These are phyloP conservation scores for Triticum urartu DNA, from an alignment of 176 grass and related monocot genomes.

Conservation along the genomic window DNA sequence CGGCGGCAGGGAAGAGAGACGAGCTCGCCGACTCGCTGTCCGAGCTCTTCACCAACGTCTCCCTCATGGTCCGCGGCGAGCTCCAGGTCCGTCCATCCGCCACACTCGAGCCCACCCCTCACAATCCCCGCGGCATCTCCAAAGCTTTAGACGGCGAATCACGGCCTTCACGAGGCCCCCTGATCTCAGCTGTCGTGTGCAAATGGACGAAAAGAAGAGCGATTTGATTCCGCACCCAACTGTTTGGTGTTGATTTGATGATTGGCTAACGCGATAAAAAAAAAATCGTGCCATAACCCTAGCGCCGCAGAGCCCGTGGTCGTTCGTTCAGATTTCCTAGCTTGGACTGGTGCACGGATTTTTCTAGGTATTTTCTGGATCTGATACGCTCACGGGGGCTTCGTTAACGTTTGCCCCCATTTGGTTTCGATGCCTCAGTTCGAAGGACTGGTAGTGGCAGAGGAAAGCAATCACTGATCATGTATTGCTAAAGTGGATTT, in stretches of 20 bases:
- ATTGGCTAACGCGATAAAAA: not conserved
- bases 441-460: not conserved
- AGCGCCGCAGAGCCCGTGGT: not conserved
- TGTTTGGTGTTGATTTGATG: not conserved
- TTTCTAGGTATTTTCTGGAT: not conserved
- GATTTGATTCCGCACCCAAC: too few relatives aligned
- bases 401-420: not conserved
- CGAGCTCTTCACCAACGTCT: conserved; percentile 79
- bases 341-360: not conserved
- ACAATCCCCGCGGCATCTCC: not conserved
- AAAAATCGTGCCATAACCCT: conserved; percentile 7
- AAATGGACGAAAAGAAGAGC: too few relatives aligned
- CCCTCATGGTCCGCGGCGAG: conserved; percentile 86
- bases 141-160: not conserved
- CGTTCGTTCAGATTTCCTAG: not conserved
- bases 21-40: conserved; percentile 65
- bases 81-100: conserved; percentile 55
- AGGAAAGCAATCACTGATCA: not conserved
- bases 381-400: not conserved
- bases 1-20: conserved; percentile 34
- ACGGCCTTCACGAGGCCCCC: not conserved
- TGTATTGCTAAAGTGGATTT: not conserved
- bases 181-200: not conserved
- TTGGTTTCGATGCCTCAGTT: not conserved
- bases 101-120: not conserved